Evolutionary conservation across 2,329 filamentous ascomycete genomes (phyloP), one percentile per base, ranked within the genome.

Genomic region (Cladosporium sp.): DNA sequence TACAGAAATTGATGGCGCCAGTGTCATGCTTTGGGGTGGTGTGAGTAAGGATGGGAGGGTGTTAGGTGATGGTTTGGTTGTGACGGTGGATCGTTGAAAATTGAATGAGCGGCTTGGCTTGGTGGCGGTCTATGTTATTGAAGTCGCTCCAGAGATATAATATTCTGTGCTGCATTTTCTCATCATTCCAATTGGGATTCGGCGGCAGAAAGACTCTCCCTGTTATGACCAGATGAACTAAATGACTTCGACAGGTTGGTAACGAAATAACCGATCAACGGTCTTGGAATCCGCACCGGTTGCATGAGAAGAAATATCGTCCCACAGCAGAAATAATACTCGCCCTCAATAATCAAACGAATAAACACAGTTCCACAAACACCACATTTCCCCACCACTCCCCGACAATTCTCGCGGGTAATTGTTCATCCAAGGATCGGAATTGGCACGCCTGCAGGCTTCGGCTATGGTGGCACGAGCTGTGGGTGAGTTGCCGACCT

Each of bases 21-120:
- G 77, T 15, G 78, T 84, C 7, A 76, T 86, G 3, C 70, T 85
- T 14, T 87, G 84, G 84, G 85, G 85, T n/a, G 85, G 85, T 0
- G 67, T 80, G 3, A 81, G 81, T 69, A 77, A 75, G 0, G 74
- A 79, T 44, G 81, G 82, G 2, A 78, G 77, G 55, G 68, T 78
- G 2, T 60, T 78, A 18, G 71, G 74, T n/a, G 79, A 81, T 73
- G 80, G 80, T 5, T 77, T 79, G 74, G 68, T 82, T 72, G 68
- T 82, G n/a, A 80, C 75, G 38, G 76, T 81, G 28, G 68, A 71
- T 63, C 60, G 65, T 30, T 70, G 62, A 68, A 28, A 1, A 4
- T 4, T 11, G n/a, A 21, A 12, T 24, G n/a, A 41, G 7, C n/a
- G 10, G 12, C 4, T 12, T 21, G 41, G 8, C 41, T 47, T 11